A percentile compares a stretch with the other conserved stretches of the same genome.
Conservation (phyloP, 2,329 filamentous ascomycete species). For the Fusarium begoniae region DNA sequence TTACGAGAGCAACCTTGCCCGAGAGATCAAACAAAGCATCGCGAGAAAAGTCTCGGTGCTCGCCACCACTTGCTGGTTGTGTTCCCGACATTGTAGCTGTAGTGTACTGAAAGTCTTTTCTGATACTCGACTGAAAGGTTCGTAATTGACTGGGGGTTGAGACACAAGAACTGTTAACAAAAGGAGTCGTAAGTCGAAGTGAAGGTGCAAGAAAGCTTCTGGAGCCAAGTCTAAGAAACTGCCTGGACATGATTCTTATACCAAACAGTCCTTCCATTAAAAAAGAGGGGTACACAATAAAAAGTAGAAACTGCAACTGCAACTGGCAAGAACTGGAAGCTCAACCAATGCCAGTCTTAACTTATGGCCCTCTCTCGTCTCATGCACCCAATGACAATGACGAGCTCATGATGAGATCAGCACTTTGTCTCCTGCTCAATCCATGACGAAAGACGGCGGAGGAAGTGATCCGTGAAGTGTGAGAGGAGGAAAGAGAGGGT, state of each 20-base stretch:
- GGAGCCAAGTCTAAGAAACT: not conserved
- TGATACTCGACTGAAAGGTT: constrained; percentile 5
- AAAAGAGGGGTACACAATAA: not conserved
- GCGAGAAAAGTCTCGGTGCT: constrained; percentile 46
- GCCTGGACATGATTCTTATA: constrained; percentile 31
- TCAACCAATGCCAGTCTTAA: constrained; percentile 21
- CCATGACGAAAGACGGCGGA: constrained; percentile 36
- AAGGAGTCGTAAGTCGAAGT: not conserved
- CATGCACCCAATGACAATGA: constrained; percentile 19
- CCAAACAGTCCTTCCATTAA: not conserved
- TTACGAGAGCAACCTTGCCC: constrained; percentile 57
- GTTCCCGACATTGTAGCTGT: constrained; percentile 29
- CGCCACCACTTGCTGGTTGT: constrained; percentile 29
- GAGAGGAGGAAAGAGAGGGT: not conserved
- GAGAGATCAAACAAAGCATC: constrained; percentile 54
- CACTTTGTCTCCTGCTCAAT: not conserved
- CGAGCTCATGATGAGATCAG: constrained; percentile 23
- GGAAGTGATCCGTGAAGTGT: constrained; percentile 22
- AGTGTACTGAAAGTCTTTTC: not conserved
- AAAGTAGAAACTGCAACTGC: not conserved
- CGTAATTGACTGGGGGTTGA: not conserved
- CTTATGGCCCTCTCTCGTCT: constrained; percentile 3
- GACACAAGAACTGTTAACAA: not conserved
- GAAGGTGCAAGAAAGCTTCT: constrained; percentile 6
- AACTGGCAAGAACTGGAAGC: not conserved